Evolutionary conservation across 2,329 filamentous ascomycete genomes (phyloP), one percentile per base, ranked within the genome.

Genomic region (Arthroderma sp.): DNA sequence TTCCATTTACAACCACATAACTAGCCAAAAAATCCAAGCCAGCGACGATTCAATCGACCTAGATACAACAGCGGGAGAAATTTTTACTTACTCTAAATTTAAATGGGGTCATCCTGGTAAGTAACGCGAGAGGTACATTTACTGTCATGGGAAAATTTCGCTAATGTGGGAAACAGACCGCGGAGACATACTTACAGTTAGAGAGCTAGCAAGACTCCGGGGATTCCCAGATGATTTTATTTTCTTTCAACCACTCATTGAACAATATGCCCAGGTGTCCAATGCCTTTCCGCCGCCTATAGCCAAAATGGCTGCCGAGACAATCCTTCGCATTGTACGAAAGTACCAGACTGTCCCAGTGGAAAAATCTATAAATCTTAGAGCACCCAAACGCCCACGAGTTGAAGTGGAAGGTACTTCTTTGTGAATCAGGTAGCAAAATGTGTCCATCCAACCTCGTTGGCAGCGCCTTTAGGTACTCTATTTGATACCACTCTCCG

Each of bases 151-250:
- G 22, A n/a, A 8, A 27, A 27, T 39, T 39, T n/a, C 38, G 5
- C 9, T 10, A 15, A n/a, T 8, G 15, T 29, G 42, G 44, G 29
- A 46, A 29, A 6, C 34, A 52, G 46, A 29, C n/a, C 38, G 48
- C 28, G 6, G 39, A 3, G 48, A 50, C 38, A 28, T 38, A 15
- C 42, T 51, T 7, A 52, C 46, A 6, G 40, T 52, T 22, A 48
- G 50, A 8, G 50, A 52, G 36, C 30, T 50, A 22, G 50, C 50
- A 5, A 48, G 48, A 3, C 29, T 52, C 8, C 32, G 47, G 31
- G 50, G 50, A 7, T 46, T 52, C 40, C 47, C 49, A 3, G 50
- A 52, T 33, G 46, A 52, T 28, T 51, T 50, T 32, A 29, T 43
- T 11, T 50, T 52, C 38, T 48, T 40, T 32, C 41, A 44, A 22